Evolutionary conservation across 2,329 filamentous ascomycete species (phyloP).

Genomic region (Diaporthe vexans): DNA sequence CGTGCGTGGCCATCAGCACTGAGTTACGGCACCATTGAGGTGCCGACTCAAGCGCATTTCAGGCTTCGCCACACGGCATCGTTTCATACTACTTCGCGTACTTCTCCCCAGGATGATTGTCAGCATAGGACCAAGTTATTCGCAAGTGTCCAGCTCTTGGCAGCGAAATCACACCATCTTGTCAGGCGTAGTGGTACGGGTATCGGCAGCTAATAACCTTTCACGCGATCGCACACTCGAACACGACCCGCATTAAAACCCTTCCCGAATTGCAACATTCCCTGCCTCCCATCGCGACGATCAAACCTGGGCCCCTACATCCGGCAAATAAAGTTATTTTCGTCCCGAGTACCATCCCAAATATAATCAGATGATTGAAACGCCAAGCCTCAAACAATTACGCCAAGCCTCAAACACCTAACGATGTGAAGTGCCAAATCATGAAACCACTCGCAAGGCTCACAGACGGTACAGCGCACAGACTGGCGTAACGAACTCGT

Average conservation of each 20-base stretch:
- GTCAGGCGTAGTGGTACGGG: background rate
- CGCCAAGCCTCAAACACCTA: conserved; percentile 12
- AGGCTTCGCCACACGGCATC: conserved; percentile 3
- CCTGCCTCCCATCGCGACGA: background rate
- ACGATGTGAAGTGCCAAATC: background rate
- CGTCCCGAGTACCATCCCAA: background rate
- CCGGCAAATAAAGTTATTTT: background rate
- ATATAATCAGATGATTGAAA: conserved; percentile 7
- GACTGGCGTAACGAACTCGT: background rate
- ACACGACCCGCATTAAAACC: too few relatives aligned
- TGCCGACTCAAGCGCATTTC: background rate
- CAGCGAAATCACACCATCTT: background rate
- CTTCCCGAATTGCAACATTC: background rate
- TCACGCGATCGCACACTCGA: too few relatives aligned
- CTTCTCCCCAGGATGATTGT: background rate
- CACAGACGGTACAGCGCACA: background rate
- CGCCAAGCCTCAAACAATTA: conserved; percentile 29
- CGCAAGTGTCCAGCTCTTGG: background rate
- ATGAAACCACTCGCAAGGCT: conserved; percentile 9
- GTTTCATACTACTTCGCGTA: background rate
- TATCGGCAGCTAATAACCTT: too few relatives aligned
- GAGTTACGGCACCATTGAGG: background rate
- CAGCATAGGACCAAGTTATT: background rate
- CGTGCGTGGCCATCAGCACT: background rate
- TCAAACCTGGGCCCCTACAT: background rate